These are phyloP conservation scores for Diaporthe sp. DNA, from an alignment of 2,329 filamentous ascomycete genomes.

Conservation along the genomic window DNA sequence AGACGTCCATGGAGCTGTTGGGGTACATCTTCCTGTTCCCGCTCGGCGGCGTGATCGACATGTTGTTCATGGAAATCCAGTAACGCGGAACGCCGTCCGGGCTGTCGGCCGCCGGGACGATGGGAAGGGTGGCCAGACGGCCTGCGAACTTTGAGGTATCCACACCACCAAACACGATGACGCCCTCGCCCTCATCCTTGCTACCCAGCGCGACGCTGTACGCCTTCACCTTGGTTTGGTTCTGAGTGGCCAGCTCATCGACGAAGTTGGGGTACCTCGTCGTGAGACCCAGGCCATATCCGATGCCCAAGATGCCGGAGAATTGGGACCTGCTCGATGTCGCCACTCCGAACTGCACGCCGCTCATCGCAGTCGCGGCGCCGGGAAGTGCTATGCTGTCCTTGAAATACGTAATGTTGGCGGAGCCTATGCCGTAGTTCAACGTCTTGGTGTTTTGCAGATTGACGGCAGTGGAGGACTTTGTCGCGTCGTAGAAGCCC, in stretches of 20 bases:
- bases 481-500: constrained; percentile 59
- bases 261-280: constrained; percentile 65
- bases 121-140: constrained; percentile 70
- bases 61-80: constrained; percentile 64
- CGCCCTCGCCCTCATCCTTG: constrained; percentile 71
- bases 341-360: constrained; percentile 78
- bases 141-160: constrained; percentile 76
- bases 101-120: constrained; percentile 68
- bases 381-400: constrained; percentile 62
- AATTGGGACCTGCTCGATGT: constrained; percentile 62
- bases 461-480: constrained; percentile 56
- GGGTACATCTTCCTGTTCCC: constrained; percentile 52
- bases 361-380: constrained; percentile 57
- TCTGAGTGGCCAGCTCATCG: constrained; percentile 64
- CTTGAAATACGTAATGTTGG: constrained; percentile 64
- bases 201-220: constrained; percentile 77
- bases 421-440: constrained; percentile 65
- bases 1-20: constrained; percentile 65
- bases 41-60: constrained; percentile 58
- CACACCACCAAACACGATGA: constrained; percentile 77
- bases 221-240: constrained; percentile 71
- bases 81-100: constrained; percentile 68
- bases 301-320: constrained; percentile 80
- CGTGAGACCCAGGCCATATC: constrained; percentile 69
- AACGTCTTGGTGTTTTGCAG: constrained; percentile 57